Evolutionary conservation across 2,329 filamentous ascomycete species (phyloP).

Genomic region (Exophiala mesophila): DNA sequence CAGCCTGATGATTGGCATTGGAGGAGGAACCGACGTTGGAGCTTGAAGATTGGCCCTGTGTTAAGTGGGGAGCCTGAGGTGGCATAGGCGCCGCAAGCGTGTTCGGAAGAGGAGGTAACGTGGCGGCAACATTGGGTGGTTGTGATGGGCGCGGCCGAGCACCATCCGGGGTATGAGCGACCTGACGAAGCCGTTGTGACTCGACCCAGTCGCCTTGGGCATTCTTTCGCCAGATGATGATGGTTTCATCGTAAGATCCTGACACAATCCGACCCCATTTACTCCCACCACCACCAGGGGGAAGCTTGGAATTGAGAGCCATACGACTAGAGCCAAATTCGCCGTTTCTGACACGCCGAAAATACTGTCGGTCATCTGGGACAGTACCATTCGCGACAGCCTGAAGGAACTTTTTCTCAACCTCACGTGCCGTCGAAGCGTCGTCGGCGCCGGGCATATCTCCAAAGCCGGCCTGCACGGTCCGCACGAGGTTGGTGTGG

Average conservation of each 20-base stretch:
- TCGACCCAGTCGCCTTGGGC: slow-evolving; percentile 79
- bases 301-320: slow-evolving; percentile 77
- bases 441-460: slow-evolving; percentile 81
- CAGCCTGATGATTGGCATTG: slow-evolving; percentile 10
- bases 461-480: slow-evolving; percentile 90
- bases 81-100: slow-evolving; percentile 28
- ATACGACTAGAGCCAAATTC: slow-evolving; percentile 48
- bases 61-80: slow-evolving; percentile 5
- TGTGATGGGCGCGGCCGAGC: slow-evolving; percentile 11
- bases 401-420: slow-evolving; percentile 69
- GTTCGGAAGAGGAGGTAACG: slow-evolving; percentile 31
- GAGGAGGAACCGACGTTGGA: slow-evolving; percentile 3
- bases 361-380: slow-evolving; percentile 27
- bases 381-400: slow-evolving; percentile 46
- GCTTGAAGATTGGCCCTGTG: slow-evolving; percentile 4
- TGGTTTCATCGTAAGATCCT: slow-evolving; percentile 90
- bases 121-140: slow-evolving; percentile 4
- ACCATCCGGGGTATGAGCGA: slow-evolving; percentile 42
- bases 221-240: slow-evolving; percentile 91
- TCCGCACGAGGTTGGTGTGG: slow-evolving; percentile 81
- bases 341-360: slow-evolving; percentile 50
- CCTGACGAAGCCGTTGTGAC: slow-evolving; percentile 69
- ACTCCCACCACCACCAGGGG: slow-evolving; percentile 84
- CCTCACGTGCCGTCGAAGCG: slow-evolving; percentile 62
- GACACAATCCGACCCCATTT: slow-evolving; percentile 92